Percentiles rank a stretch among this genome's conserved stretches.
These are phyloP conservation scores for Castanospermum australe DNA, from an alignment of 306 rosid species.

Conservation along the genomic window DNA sequence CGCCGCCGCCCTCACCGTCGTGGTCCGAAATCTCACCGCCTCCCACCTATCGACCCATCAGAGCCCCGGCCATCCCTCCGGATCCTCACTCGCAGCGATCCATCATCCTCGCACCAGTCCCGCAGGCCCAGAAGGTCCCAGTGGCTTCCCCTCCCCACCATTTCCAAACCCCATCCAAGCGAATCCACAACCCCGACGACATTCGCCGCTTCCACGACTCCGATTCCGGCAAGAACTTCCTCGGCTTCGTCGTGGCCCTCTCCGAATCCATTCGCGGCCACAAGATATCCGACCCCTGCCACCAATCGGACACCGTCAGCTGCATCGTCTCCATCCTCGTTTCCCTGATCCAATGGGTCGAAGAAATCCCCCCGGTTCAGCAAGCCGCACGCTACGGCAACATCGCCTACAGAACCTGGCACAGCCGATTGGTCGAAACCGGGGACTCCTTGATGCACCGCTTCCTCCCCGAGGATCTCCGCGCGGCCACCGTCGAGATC, in stretches of 20 bases:
- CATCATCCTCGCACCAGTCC: slow-evolving; percentile 86
- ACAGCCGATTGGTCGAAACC: slow-evolving; percentile 40
- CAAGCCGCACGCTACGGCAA: slow-evolving; percentile 85
- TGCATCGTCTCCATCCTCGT: slow-evolving; percentile 52
- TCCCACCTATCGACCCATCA: slow-evolving; percentile 78
- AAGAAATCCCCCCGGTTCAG: slow-evolving; percentile 74
- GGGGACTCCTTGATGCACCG: slow-evolving; percentile 50
- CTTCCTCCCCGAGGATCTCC: slow-evolving; percentile 57
- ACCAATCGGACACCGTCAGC: slow-evolving; percentile 39
- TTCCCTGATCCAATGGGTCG: slow-evolving; percentile 69
- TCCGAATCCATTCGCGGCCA: slow-evolving; percentile 71
- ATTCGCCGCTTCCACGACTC: slow-evolving; percentile 65
- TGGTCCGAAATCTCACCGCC: slow-evolving; percentile 76
- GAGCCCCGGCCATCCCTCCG: slow-evolving; percentile 89
- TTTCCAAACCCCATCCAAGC: slow-evolving; percentile 65
- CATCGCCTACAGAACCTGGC: slow-evolving; percentile 77
- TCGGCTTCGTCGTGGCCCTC: slow-evolving; percentile 85
- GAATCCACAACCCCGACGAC: slow-evolving; percentile 73
- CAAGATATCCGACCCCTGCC: slow-evolving; percentile 69
- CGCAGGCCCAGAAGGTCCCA: slow-evolving; percentile 70
- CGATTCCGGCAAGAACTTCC: slow-evolving; percentile 62
- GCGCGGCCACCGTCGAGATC: slow-evolving; percentile 55
- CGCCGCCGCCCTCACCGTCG: slow-evolving; percentile 47
- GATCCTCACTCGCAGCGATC: slow-evolving; percentile 57
- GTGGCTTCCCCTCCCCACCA: slow-evolving; percentile 44